Conservation (phyloP, 345 rosid genomes). For the Cardamine occulta region DNA sequence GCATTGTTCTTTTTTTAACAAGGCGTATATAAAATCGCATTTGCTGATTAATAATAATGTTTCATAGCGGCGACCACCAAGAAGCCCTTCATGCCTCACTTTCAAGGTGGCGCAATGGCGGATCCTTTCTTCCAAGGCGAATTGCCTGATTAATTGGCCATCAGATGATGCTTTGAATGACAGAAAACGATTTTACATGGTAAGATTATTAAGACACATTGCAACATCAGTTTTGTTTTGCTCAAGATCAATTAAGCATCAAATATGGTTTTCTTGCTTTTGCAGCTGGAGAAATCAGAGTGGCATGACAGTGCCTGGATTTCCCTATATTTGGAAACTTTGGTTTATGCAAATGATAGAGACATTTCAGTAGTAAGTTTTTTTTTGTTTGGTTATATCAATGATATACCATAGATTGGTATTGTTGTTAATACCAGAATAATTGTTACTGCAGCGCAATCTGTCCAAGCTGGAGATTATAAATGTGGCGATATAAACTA, state of each 20-base stretch:
- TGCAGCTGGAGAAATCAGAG: neutral
- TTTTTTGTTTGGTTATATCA: neutral
- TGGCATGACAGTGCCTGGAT: neutral
- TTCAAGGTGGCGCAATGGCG: neutral
- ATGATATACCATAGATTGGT: neutral
- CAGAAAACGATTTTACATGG: neutral
- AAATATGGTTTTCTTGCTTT: neutral
- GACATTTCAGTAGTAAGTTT: too few species aligned
- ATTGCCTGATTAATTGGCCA: conserved; percentile 14
- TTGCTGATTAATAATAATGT: neutral
- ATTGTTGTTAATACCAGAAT: neutral
- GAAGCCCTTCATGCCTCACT: neutral
- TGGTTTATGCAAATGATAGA: neutral
- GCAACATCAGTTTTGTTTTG: neutral
- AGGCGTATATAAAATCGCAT: neutral
- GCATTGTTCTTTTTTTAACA: neutral
- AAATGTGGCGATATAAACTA: neutral
- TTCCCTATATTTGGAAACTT: neutral
- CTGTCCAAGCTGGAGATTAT: neutral
- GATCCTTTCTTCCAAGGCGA: neutral
- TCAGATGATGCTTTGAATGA: neutral
- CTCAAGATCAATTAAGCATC: neutral
- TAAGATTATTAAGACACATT: neutral
- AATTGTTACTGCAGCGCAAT: neutral
- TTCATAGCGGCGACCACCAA: neutral